Evolutionary conservation across 2,329 filamentous ascomycete genomes (phyloP), one percentile per base, ranked within the genome.

Genomic region (Fusarium brachygibbosum): DNA sequence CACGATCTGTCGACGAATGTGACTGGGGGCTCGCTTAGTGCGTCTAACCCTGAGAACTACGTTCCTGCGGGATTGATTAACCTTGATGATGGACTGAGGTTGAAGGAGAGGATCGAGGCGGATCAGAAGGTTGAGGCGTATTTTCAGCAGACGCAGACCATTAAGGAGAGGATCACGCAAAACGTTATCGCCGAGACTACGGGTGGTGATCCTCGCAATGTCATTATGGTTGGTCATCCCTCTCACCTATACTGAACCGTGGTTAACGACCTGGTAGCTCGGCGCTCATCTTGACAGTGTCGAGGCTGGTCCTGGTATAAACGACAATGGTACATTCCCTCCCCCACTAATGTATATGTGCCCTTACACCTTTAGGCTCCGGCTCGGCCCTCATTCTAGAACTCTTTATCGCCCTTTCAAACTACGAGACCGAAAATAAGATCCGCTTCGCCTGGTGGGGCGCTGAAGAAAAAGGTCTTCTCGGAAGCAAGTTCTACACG

Each of bases 71-170:
- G 68, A 1, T 71, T 71, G 4, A 71, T 71, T 6, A 60, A 48
- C 7, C 75, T 78, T 19, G 77, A 65, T 3, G 83, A 84, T 52
- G 83, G 83, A 0, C 50, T 79, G 40, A 78, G 76, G 3, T 76
- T 85, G 29, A 79, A 78, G 45, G 76, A 75, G 14, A 76, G 79
- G 10, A 72, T 85, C 6, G 51, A 76, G n/a, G 77, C 74, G 1
- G 82, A 83, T 0, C 81, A 84, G 62, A 66, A 68, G n/a, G n/a
- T n/a, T n/a, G n/a, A 50, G 17, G 69, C 68, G 3, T 55, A 67
- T 9, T 71, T 67, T 1, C 68, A 71, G 5, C 68, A 73, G 38
- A 58, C 68, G 51, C 58, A 72, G 28, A 71, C 65, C 13, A 71
- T 71, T 5, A 66, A 71, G 48, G 65, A 71, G 58, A 52, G 69